phyloP scores from a whole-genome alignment of 306 rosid genomes.

The Rosa lucieae region DNA sequence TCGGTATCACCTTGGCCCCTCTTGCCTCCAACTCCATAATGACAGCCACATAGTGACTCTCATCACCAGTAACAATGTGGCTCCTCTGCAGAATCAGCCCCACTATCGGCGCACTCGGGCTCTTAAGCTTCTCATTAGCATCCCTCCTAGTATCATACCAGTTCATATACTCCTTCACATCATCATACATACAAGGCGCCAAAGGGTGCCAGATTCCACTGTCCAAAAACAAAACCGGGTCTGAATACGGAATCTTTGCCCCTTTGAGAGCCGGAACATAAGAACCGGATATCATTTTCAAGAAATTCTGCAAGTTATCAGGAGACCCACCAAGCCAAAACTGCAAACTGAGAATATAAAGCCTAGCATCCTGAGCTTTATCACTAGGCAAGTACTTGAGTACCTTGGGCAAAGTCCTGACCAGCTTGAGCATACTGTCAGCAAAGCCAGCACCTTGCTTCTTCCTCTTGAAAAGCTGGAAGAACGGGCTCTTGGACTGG shows the following conservation, averaged over 20 bases:
- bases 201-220: conserved; percentile 96
- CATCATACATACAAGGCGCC: conserved; percentile 97
- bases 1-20: conserved; percentile 94
- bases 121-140: conserved; percentile 79
- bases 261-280: conserved; percentile 85
- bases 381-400: conserved; percentile 95
- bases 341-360: conserved; percentile 83
- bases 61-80: conserved; percentile 98
- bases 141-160: conserved; percentile 96
- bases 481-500: conserved; percentile 84
- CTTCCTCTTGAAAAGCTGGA: conserved; percentile 85
- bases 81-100: conserved; percentile 93
- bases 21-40: conserved; percentile 94
- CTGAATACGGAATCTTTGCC: conserved; percentile 68
- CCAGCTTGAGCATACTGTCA: conserved; percentile 94
- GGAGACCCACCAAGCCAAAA: conserved; percentile 99
- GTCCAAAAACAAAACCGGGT: conserved; percentile 91
- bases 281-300: conserved; percentile 85
- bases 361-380: conserved; percentile 96
- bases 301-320: conserved; percentile 81
- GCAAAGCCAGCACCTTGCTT: conserved; percentile 90
- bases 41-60: conserved; percentile 94
- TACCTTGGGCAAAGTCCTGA: conserved; percentile 93
- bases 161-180: conserved; percentile 95
- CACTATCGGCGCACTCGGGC: conserved; percentile 53